Evolutionary conservation across 192 early-diverging fungal genomes (phyloP), one percentile per base, ranked within the genome.

Genomic region (Mortierella antarctica): DNA sequence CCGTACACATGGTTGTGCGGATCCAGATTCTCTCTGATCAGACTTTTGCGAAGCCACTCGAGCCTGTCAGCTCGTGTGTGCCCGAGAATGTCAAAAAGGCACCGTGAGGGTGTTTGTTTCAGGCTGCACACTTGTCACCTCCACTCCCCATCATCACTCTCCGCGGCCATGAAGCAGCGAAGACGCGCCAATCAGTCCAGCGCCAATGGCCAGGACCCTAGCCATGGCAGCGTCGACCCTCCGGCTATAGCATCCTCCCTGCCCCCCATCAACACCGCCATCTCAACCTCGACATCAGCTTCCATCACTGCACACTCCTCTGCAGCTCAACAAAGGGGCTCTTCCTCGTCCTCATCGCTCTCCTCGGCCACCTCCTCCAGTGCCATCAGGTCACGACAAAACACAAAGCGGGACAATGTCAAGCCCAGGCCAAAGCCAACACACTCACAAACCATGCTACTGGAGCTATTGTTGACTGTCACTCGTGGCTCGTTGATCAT

Each of bases 401-500:
- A n/a, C 7, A 39, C 42, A 10, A 62, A 40, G 15, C 48, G 39
- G 48, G 21, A 7, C 7, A 31, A 59, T 59, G 40, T 41, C 47
- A 44, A 51, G 7, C 31, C 42, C 17, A 45, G 53, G 14, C 40
- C 54, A 6, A 65, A 70, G 20, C 69, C 67, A 41, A 49, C 49
- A 14, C 70, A 80, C 55, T 80, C 77, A 12, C 63, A 72, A 39
- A 72, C 77, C 5, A 80, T 80, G 77, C 77, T 80, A 9, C 60
- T 80, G 44, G 77, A 80, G 40, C 70, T 80, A 45, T 60, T 80
- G 5, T 57, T 80, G 67, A 85, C 84, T 11, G 72, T 85, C 40
- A 68, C 84, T 14, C 61, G 84, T 23, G 58, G 71, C 10, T 79
- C 84, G 11, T 53, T 85, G 23, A 71, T 85, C 55, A 72, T 85